Evolutionary conservation across 2,329 filamentous ascomycete genomes (phyloP).

Genomic region (Diaporthe eres): DNA sequence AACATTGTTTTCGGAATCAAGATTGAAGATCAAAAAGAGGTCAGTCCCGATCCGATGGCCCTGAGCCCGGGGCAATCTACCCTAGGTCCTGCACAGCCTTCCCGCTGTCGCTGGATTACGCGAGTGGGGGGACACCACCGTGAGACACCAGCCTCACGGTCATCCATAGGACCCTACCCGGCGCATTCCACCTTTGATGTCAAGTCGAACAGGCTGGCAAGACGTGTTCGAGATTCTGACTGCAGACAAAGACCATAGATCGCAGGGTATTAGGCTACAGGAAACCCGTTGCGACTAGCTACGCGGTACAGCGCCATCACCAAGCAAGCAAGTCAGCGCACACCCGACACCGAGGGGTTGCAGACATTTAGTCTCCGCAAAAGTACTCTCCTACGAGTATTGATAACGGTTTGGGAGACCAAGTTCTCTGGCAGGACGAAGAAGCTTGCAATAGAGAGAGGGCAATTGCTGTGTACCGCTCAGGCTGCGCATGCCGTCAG

Average conservation of each 20-base stretch:
- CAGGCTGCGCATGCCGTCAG: conserved; percentile 12
- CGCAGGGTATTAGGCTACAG: background rate
- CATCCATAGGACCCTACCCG: background rate
- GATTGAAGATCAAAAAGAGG: conserved; percentile 3
- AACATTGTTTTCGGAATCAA: background rate
- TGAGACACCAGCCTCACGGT: conserved; percentile 16
- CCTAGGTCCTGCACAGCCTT: conserved; percentile 33
- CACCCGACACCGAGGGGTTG: background rate
- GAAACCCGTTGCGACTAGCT: background rate
- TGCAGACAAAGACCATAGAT: conserved; percentile 24
- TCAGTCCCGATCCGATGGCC: conserved; percentile 29
- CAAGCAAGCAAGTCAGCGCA: background rate
- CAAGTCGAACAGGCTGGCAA: conserved; percentile 1
- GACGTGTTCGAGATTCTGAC: conserved; percentile 25
- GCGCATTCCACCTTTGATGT: conserved; percentile 2
- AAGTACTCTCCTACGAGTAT: background rate
- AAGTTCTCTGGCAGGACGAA: conserved; percentile 15
- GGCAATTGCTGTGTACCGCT: conserved; percentile 10
- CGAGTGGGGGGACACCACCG: conserved; percentile 25
- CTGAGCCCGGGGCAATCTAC: conserved; percentile 21
- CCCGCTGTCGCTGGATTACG: conserved; percentile 33
- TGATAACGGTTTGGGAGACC: background rate
- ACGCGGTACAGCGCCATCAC: background rate
- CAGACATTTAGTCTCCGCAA: background rate
- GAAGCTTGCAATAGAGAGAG: background rate